Evolutionary conservation across 2,329 filamentous ascomycete genomes (phyloP).

Genomic region (Botrytis fragariae): DNA sequence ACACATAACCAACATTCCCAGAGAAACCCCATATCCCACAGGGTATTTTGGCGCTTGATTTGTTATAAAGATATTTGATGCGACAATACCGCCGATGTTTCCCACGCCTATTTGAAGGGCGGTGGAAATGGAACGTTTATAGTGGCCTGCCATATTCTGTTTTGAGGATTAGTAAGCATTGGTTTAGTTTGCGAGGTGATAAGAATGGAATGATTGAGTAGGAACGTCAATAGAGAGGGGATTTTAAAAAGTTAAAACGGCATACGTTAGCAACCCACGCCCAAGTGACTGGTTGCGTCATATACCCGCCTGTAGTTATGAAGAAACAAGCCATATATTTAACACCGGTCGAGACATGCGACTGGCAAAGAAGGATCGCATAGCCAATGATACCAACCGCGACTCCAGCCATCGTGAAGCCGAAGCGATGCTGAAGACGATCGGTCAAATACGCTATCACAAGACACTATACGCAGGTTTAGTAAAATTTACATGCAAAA

Average conservation of each 20-base stretch:
- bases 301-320: conserved; percentile 40
- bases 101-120: conserved; percentile 6
- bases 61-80: conserved; percentile 11
- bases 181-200: not conserved
- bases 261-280: conserved; percentile 48
- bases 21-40: not conserved
- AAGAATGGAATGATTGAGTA: not conserved
- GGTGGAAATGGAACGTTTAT: conserved; percentile 21
- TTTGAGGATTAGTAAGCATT: not conserved
- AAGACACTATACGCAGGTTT: not conserved
- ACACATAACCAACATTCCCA: conserved; percentile 7
- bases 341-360: conserved; percentile 47
- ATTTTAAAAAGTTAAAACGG: not conserved
- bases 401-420: conserved; percentile 27
- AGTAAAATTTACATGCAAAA: not conserved
- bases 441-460: conserved; percentile 24
- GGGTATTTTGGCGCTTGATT: conserved; percentile 8
- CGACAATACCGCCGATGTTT: conserved; percentile 23
- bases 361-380: conserved; percentile 37
- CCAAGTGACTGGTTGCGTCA: conserved; percentile 40
- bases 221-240: not conserved
- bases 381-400: conserved; percentile 25
- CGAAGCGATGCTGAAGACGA: conserved; percentile 24
- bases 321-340: conserved; percentile 43
- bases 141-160: conserved; percentile 26